A percentile compares a stretch with the other conserved stretches of the same genome.
Evolutionary conservation across 73 alveolate species (phyloP).

Genomic region (Symbiodinium natans): DNA sequence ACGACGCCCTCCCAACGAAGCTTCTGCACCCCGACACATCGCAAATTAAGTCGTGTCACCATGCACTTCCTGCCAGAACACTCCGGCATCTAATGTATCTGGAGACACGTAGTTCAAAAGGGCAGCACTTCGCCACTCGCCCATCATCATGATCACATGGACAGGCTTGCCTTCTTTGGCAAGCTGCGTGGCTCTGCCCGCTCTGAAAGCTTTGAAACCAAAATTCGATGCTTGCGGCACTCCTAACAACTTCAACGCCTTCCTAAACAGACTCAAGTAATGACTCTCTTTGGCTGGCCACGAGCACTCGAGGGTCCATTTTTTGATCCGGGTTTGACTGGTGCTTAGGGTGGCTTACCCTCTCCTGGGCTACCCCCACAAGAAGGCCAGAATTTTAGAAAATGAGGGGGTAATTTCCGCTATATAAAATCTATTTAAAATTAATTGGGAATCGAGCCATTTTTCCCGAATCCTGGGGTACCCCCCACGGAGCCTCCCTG

Average conservation of each 20-base stretch:
- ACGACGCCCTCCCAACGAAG: background rate
- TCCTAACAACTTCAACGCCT: background rate
- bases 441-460: too few species aligned
- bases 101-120: background rate
- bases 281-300: background rate
- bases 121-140: background rate
- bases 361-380: too few species aligned
- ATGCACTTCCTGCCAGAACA: background rate
- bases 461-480: too few species aligned
- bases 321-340: too few species aligned
- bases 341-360: too few species aligned
- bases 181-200: slow-evolving; percentile 33
- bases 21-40: background rate
- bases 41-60: background rate
- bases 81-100: background rate
- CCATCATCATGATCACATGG: background rate
- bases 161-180: background rate
- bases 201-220: slow-evolving; percentile 16
- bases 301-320: too few species aligned
- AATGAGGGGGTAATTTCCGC: too few species aligned
- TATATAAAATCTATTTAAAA: too few species aligned
- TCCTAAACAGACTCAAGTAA: background rate
- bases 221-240: background rate
- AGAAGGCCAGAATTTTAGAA: too few species aligned
- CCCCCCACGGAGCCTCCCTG: too few species aligned